Percentiles rank a stretch among this genome's conserved stretches.
phyloP scores from a whole-genome alignment of 2,329 filamentous ascomycete genomes.

The Domatiomyces globalis region DNA sequence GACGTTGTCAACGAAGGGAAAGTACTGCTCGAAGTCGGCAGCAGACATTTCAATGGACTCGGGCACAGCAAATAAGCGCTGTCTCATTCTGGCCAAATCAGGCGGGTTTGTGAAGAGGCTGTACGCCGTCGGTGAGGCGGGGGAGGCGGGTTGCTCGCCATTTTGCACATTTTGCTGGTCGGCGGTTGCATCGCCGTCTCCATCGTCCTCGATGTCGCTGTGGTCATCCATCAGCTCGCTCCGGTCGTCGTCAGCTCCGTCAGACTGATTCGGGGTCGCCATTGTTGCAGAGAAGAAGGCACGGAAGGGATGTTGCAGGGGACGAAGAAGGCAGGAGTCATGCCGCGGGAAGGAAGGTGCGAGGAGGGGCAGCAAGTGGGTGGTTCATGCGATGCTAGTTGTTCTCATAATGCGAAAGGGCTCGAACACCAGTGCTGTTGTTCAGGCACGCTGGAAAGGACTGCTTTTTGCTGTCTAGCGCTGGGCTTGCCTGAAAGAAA shows the following conservation, averaged over 20 bases:
- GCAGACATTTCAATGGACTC: slow-evolving; percentile 33
- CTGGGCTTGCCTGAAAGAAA: neutral
- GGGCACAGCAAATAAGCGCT: slow-evolving; percentile 32
- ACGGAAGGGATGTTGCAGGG: neutral
- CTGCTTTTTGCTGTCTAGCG: neutral
- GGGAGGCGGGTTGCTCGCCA: slow-evolving; percentile 4
- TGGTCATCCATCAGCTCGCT: slow-evolving; percentile 2
- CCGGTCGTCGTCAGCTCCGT: slow-evolving; percentile 2
- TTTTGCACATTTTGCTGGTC: slow-evolving; percentile 9
- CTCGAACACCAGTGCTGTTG: too few species aligned
- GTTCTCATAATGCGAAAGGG: neutral
- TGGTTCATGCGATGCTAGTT: neutral
- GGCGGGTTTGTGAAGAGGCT: slow-evolving; percentile 30
- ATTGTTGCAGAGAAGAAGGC: neutral
- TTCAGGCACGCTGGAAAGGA: neutral
- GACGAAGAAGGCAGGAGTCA: neutral
- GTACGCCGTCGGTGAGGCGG: slow-evolving; percentile 13
- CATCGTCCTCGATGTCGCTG: slow-evolving; percentile 3
- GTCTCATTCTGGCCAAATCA: slow-evolving; percentile 29
- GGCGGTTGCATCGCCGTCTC: slow-evolving; percentile 2
- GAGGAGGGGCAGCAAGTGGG: neutral
- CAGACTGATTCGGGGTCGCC: neutral
- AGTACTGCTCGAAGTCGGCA: slow-evolving; percentile 34
- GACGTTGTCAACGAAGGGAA: slow-evolving; percentile 37
- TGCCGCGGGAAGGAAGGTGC: neutral